Evolutionary conservation across 2,329 filamentous ascomycete genomes (phyloP).

Genomic region (Karstenula rhodostoma): DNA sequence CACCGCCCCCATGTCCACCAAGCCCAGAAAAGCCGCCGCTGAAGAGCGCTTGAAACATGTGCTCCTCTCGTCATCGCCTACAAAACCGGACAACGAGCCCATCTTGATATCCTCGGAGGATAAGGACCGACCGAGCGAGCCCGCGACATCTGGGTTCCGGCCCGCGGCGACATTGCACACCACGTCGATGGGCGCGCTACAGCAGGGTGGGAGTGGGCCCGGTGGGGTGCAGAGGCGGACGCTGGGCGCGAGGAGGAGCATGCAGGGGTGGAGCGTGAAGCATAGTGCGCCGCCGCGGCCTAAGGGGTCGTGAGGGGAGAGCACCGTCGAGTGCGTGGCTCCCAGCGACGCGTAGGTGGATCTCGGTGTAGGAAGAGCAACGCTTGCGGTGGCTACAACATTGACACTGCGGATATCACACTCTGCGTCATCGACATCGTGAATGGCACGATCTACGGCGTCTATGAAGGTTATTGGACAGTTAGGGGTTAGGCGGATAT

Average conservation of each 20-base stretch:
- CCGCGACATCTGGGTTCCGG: slow-evolving; percentile 31
- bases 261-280: slow-evolving; percentile 61
- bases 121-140: slow-evolving; percentile 16
- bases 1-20: slow-evolving; percentile 44
- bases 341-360: too few species aligned
- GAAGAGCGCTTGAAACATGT: slow-evolving; percentile 56
- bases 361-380: too few species aligned
- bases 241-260: slow-evolving; percentile 59
- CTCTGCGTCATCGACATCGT: too few species aligned
- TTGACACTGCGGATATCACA: too few species aligned
- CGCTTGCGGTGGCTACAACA: too few species aligned
- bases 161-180: slow-evolving; percentile 54
- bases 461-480: background rate
- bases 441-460: too few species aligned
- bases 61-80: slow-evolving; percentile 55
- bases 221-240: slow-evolving; percentile 52
- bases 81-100: slow-evolving; percentile 34
- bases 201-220: slow-evolving; percentile 33
- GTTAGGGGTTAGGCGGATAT: too few species aligned
- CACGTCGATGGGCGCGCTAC: slow-evolving; percentile 50
- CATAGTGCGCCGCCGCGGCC: slow-evolving; percentile 43
- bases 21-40: slow-evolving; percentile 34
- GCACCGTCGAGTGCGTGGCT: background rate
- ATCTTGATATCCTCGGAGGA: slow-evolving; percentile 10
- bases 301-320: slow-evolving; percentile 12